These are phyloP conservation scores for Biancaea sappan DNA, from an alignment of 306 rosid species.

Conservation along the genomic window DNA sequence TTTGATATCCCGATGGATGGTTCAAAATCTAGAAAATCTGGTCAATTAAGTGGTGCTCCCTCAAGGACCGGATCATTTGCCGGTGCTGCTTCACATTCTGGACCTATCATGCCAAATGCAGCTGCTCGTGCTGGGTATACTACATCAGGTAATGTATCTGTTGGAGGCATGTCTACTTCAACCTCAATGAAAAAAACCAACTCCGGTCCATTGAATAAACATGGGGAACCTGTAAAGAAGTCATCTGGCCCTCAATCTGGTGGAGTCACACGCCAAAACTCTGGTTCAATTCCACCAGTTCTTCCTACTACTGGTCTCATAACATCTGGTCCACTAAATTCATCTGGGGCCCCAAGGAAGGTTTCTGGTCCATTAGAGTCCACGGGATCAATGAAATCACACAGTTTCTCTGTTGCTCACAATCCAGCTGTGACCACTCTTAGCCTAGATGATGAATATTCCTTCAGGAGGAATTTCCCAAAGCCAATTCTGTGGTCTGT, in stretches of 20 bases:
- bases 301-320: conserved; percentile 97
- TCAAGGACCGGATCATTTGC: conserved; percentile 92
- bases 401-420: conserved; percentile 54
- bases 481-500: conserved; percentile 96
- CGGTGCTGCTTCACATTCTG: conserved; percentile 92
- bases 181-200: conserved; percentile 83
- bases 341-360: conserved; percentile 98
- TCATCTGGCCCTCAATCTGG: conserved; percentile 98
- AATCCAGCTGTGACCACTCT: conserved; percentile 91
- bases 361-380: conserved; percentile 91
- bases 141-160: conserved; percentile 76
- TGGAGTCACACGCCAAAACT: conserved; percentile 93
- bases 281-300: conserved; percentile 90
- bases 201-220: conserved; percentile 95
- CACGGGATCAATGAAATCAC: conserved; percentile 79
- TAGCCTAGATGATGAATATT: conserved; percentile 77
- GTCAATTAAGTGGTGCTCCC: conserved; percentile 73
- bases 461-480: conserved; percentile 88
- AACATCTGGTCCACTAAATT: conserved; percentile 91
- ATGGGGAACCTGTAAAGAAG: conserved; percentile 95
- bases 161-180: conserved; percentile 74
- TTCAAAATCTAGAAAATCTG: conserved; percentile 94
- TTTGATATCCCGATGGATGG: conserved; percentile 95
- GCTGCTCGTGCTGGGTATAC: conserved; percentile 78
- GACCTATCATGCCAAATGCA: conserved; percentile 79